A percentile compares a stretch with the other conserved stretches of the same genome.
phyloP scores from a whole-genome alignment of 2,329 filamentous ascomycete genomes.

The Ciborinia camelliae region DNA sequence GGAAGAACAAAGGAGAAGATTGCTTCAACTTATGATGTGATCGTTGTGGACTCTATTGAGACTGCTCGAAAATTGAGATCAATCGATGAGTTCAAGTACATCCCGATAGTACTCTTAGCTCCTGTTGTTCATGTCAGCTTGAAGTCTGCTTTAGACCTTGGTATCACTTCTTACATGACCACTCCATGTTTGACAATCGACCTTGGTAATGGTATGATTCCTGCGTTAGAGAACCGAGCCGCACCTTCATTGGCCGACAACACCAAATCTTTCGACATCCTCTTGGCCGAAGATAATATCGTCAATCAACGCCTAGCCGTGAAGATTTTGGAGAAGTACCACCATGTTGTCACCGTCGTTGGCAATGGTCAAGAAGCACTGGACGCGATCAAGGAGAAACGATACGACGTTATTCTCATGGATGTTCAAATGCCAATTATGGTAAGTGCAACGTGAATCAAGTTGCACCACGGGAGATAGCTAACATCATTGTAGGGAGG shows the following conservation, averaged over 20 bases:
- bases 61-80: constrained; percentile 82
- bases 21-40: constrained; percentile 72
- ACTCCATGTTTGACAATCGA: constrained; percentile 93
- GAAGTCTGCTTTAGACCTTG: constrained; percentile 89
- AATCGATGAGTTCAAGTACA: constrained; percentile 95
- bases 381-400: constrained; percentile 84
- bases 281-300: constrained; percentile 93
- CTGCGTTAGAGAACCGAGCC: constrained; percentile 87
- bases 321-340: constrained; percentile 96
- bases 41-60: constrained; percentile 90
- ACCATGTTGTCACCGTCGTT: constrained; percentile 87
- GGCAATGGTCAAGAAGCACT: constrained; percentile 93
- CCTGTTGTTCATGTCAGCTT: constrained; percentile 86
- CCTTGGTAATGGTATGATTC: constrained; percentile 92
- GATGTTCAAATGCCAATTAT: constrained; percentile 99
- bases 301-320: constrained; percentile 96
- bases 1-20: constrained; percentile 47
- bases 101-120: constrained; percentile 88
- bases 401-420: constrained; percentile 97
- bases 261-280: constrained; percentile 90
- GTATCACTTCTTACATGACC: constrained; percentile 99
- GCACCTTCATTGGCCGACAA: constrained; percentile 90
- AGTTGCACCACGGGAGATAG: background rate
- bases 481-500: constrained; percentile 65
- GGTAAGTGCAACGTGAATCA: constrained; percentile 50